phyloP scores from a whole-genome alignment of 768 basidiomycete species.

The Tylopilus plumbeoviolaceoides region DNA sequence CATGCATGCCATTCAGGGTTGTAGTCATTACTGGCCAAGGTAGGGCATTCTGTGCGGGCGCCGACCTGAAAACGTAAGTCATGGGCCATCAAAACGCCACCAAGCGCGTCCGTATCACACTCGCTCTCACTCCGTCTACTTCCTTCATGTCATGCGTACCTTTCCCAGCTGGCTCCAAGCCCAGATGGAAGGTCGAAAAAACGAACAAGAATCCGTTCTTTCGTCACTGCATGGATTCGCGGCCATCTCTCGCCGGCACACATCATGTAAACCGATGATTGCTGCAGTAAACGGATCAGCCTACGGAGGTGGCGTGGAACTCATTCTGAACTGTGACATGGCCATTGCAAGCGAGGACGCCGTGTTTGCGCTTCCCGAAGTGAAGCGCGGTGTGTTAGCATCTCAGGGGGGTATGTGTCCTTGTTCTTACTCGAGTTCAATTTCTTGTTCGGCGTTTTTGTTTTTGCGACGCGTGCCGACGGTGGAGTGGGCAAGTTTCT shows the following conservation, averaged over 20 bases:
- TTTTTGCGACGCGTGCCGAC: not conserved
- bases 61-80: constrained; percentile 69
- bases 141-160: not conserved
- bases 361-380: constrained; percentile 72
- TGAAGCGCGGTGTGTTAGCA: constrained; percentile 72
- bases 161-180: constrained; percentile 54
- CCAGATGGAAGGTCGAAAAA: constrained; percentile 40
- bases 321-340: constrained; percentile 73
- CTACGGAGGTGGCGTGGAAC: constrained; percentile 63
- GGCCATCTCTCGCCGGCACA: constrained; percentile 62
- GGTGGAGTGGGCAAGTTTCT: not conserved
- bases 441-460: not conserved
- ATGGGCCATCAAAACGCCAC: not conserved
- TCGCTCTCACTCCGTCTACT: not conserved
- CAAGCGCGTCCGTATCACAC: not conserved
- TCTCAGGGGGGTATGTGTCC: constrained; percentile 57
- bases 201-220: constrained; percentile 42
- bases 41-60: constrained; percentile 73
- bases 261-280: constrained; percentile 64
- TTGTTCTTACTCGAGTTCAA: not conserved
- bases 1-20: constrained; percentile 46
- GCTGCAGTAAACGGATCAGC: constrained; percentile 79
- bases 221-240: constrained; percentile 60
- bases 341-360: constrained; percentile 66
- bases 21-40: constrained; percentile 71